Percentiles rank a stretch among this genome's conserved stretches.
phyloP scores from a whole-genome alignment of 495 filamentous ascomycete species.

The Neurospora sp. region DNA sequence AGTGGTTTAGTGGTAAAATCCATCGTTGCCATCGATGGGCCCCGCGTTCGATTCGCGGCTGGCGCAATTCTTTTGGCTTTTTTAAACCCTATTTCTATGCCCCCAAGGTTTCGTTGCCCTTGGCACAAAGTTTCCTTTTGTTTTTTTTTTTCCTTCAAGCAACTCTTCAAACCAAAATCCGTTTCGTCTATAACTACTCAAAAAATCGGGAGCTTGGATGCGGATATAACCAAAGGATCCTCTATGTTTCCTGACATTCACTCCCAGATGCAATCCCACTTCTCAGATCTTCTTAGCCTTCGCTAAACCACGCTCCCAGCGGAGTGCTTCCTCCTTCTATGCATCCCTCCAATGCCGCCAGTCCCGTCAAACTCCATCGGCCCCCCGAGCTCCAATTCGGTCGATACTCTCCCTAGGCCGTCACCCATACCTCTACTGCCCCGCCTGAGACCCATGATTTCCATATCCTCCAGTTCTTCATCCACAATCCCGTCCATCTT shows the following conservation, averaged over 20 bases:
- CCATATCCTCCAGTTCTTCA: background rate
- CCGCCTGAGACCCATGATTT: background rate
- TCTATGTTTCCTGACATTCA: background rate
- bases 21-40: constrained; percentile 45
- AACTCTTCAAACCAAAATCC: background rate
- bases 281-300: background rate
- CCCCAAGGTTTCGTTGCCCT: background rate
- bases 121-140: background rate
- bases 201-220: background rate
- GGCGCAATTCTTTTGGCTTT: constrained; percentile 22
- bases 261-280: background rate
- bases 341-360: background rate
- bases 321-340: background rate
- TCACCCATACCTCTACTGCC: background rate
- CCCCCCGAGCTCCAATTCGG: background rate
- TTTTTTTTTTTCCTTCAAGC: background rate
- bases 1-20: constrained; percentile 46
- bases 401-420: background rate
- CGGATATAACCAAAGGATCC: background rate
- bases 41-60: constrained; percentile 43
- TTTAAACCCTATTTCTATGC: background rate
- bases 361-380: background rate
- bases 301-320: background rate
- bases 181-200: background rate
- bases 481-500: constrained; percentile 15